These are phyloP conservation scores for Tulasnella sp. DNA, from an alignment of 768 basidiomycete genomes.

Conservation along the genomic window DNA sequence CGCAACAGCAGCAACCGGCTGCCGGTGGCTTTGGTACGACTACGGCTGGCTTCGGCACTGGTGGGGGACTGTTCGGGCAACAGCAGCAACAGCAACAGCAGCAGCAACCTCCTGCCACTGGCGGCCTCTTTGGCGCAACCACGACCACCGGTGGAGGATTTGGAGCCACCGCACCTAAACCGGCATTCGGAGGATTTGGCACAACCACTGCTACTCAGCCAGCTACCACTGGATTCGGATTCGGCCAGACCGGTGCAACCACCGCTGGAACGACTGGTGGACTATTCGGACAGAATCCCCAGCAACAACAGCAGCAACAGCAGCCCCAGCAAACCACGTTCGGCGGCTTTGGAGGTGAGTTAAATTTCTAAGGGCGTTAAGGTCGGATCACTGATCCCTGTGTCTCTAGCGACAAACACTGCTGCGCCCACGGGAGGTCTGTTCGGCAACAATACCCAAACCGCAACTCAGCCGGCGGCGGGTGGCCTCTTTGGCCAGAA, in stretches of 20 bases:
- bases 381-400: not conserved
- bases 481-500: conserved; percentile 33
- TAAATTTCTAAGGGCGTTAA: not conserved
- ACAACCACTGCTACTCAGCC: conserved; percentile 4
- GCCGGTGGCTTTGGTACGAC: not conserved
- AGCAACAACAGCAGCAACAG: conserved; percentile 18
- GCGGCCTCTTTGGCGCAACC: not conserved
- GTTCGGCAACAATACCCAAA: not conserved
- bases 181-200: conserved; percentile 30
- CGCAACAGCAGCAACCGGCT: not conserved
- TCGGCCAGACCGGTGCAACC: conserved; percentile 15
- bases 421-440: not conserved
- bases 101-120: not conserved
- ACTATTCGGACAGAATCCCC: conserved; percentile 22
- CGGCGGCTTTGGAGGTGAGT: not conserved
- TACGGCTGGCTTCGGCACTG: not conserved
- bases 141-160: not conserved
- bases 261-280: conserved; percentile 19
- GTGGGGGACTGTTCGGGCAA: conserved; percentile 7
- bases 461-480: not conserved
- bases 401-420: not conserved
- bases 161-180: conserved; percentile 7
- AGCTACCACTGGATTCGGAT: conserved; percentile 9
- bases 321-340: not conserved
- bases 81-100: conserved; percentile 17